These are phyloP conservation scores for Didymella keratinophila DNA, from an alignment of 2,329 filamentous ascomycete species.

Conservation along the genomic window DNA sequence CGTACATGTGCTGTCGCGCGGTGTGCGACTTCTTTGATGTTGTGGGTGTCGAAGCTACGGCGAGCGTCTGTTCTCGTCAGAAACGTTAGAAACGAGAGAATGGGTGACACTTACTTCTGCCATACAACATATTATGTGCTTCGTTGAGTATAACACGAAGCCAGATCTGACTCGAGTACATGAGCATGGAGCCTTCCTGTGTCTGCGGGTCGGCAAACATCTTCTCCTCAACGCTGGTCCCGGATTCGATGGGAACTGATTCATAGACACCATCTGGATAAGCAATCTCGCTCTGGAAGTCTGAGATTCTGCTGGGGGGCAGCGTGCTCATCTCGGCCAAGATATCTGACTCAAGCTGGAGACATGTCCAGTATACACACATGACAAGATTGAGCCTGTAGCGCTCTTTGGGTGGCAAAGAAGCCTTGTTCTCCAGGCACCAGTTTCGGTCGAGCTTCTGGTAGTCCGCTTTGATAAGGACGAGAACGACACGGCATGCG, in stretches of 20 bases:
- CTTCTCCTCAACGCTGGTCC: constrained; percentile 16
- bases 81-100: constrained; percentile 11
- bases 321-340: constrained; percentile 79
- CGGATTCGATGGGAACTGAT: constrained; percentile 33
- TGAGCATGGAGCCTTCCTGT: constrained; percentile 56
- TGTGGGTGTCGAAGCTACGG: constrained; percentile 45
- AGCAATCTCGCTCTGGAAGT: constrained; percentile 67
- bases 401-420: constrained; percentile 34
- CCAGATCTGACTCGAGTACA: constrained; percentile 69
- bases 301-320: constrained; percentile 67
- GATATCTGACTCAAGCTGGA: constrained; percentile 93
- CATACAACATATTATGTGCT: constrained; percentile 64
- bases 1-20: constrained; percentile 46
- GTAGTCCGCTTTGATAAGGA: constrained; percentile 73
- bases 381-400: constrained; percentile 54
- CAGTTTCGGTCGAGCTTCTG: constrained; percentile 37
- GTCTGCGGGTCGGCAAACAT: constrained; percentile 21
- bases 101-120: constrained; percentile 34
- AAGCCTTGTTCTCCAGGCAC: constrained; percentile 27
- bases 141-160: constrained; percentile 65
- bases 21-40: constrained; percentile 41
- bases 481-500: constrained; percentile 68
- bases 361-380: constrained; percentile 88
- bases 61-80: constrained; percentile 44
- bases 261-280: constrained; percentile 68